Conservation (phyloP, 2,329 filamentous ascomycete genomes). For the Eutypa lata region DNA sequence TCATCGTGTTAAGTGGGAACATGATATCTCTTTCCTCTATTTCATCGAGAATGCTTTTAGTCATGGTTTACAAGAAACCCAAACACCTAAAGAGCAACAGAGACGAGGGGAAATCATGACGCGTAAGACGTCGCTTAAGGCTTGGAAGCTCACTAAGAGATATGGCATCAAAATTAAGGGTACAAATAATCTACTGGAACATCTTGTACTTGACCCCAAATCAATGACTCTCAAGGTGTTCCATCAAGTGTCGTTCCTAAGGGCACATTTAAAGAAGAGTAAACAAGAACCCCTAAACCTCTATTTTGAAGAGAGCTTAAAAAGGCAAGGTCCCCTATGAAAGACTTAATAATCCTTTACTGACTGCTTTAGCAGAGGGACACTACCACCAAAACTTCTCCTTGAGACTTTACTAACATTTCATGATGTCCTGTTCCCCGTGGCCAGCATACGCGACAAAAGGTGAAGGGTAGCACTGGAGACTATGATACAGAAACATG, state of each 20-base stretch:
- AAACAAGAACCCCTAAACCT: constrained; percentile 1
- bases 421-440: constrained; percentile 6
- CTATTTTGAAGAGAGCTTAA: not conserved
- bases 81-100: not conserved
- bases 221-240: constrained; percentile 4
- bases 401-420: constrained; percentile 7
- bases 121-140: constrained; percentile 3
- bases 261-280: constrained; percentile 1
- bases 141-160: constrained; percentile 8
- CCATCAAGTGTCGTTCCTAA: constrained; percentile 8
- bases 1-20: no score
- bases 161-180: constrained; percentile 4
- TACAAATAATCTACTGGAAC: constrained; percentile 8
- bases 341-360: not conserved
- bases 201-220: constrained; percentile 3
- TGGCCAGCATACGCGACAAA: not conserved
- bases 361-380: constrained; percentile 1
- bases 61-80: no score
- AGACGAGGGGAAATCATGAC: not conserved
- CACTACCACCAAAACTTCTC: constrained; percentile 5
- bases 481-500: constrained; percentile 2
- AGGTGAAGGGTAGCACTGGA: constrained; percentile 2
- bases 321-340: not conserved
- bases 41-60: no score
- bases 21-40: no score